Percentiles rank a stretch among this genome's conserved stretches.
Evolutionary conservation across 345 rosid species (phyloP).

Genomic region (Camelina hispida): DNA sequence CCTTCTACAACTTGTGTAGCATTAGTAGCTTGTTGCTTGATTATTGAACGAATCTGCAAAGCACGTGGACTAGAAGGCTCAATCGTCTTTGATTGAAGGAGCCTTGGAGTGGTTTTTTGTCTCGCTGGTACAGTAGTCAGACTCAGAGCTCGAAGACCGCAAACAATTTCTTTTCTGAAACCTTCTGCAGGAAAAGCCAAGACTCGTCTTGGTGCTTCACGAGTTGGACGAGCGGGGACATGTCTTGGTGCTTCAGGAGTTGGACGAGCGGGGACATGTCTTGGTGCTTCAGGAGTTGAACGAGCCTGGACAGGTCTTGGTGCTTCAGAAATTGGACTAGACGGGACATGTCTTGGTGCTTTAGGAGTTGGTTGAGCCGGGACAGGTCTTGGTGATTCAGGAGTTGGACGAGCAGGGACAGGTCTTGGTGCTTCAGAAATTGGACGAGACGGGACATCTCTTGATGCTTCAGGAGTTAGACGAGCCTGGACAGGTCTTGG

Average conservation of each 20-base stretch:
- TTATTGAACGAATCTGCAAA: slow-evolving; percentile 29
- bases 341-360: neutral
- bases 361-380: neutral
- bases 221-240: slow-evolving; percentile 4
- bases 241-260: neutral
- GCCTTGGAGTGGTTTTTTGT: slow-evolving; percentile 6
- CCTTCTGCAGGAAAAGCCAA: neutral
- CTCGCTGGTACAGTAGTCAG: slow-evolving; percentile 15
- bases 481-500: neutral
- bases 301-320: neutral
- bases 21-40: slow-evolving; percentile 23
- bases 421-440: neutral
- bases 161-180: slow-evolving; percentile 17
- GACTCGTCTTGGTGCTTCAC: neutral
- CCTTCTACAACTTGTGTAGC: slow-evolving; percentile 33
- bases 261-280: neutral
- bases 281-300: slow-evolving; percentile 12
- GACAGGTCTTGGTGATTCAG: neutral
- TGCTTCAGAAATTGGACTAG: neutral
- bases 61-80: slow-evolving; percentile 37
- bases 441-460: neutral
- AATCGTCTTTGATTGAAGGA: neutral
- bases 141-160: slow-evolving; percentile 34
- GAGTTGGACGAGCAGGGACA: neutral
- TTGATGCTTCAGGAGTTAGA: slow-evolving; percentile 4